These are phyloP conservation scores for Aspergillus sp. DNA, from an alignment of 2,329 filamentous ascomycete species.

Conservation along the genomic window DNA sequence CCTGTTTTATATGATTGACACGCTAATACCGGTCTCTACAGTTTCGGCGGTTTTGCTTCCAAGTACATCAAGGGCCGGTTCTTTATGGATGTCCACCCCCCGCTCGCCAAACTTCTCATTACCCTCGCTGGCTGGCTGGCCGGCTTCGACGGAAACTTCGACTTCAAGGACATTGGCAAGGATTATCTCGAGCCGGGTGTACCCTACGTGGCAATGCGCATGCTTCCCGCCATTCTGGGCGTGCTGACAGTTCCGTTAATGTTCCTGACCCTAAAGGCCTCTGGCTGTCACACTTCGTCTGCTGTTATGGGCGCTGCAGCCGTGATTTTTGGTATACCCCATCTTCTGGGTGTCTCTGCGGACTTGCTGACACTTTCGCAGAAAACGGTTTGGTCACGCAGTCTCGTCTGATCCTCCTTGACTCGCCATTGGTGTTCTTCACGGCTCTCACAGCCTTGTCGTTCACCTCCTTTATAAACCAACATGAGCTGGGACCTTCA, in stretches of 20 bases:
- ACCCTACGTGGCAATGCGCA: conserved; percentile 93
- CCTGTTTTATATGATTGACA: background rate
- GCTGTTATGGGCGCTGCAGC: conserved; percentile 73
- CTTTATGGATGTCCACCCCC: conserved; percentile 99
- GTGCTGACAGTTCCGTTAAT: conserved; percentile 82
- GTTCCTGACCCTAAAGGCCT: conserved; percentile 87
- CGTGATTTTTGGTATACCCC: conserved; percentile 70
- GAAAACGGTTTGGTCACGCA: conserved; percentile 95
- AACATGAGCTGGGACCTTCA: conserved; percentile 82
- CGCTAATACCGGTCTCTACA: conserved; percentile 30
- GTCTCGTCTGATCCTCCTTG: conserved; percentile 87
- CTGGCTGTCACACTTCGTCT: conserved; percentile 78
- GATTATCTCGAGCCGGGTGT: conserved; percentile 92
- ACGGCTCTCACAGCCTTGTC: conserved; percentile 84
- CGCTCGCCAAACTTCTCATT: conserved; percentile 91
- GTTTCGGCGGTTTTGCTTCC: conserved; percentile 93
- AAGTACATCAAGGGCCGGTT: conserved; percentile 99
- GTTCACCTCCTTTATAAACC: conserved; percentile 90
- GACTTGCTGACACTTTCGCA: conserved; percentile 28
- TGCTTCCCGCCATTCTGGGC: conserved; percentile 83
- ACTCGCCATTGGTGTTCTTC: conserved; percentile 87
- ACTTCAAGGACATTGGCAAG: conserved; percentile 99
- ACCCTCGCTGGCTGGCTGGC: conserved; percentile 90
- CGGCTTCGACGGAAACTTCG: conserved; percentile 89
- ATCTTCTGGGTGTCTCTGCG: background rate